Conservation (phyloP, 768 basidiomycete genomes). For the Nidularia pulvinata region DNA sequence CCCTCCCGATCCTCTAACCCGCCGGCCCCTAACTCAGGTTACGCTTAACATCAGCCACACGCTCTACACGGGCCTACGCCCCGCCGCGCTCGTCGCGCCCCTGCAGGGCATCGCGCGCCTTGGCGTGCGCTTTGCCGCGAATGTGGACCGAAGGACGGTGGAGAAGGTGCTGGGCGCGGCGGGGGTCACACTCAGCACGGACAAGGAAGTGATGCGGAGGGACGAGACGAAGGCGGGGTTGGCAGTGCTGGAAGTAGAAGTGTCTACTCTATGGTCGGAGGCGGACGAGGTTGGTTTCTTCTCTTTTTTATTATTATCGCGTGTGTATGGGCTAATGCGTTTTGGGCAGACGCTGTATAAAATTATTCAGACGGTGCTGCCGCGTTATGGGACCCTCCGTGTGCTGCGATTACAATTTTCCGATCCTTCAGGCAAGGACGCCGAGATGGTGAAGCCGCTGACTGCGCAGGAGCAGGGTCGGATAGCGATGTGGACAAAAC, state of each 20-base stretch:
- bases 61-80: constrained; percentile 43
- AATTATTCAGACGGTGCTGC: constrained; percentile 32
- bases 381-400: constrained; percentile 34
- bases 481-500: constrained; percentile 16
- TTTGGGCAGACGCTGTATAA: constrained; percentile 32
- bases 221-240: constrained; percentile 5
- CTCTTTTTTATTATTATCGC: neutral
- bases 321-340: neutral
- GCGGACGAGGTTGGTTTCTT: neutral
- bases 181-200: constrained; percentile 26
- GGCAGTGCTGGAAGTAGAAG: too few species aligned
- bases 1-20: neutral
- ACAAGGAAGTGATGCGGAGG: constrained; percentile 7
- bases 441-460: neutral
- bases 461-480: constrained; percentile 9
- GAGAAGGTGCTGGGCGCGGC: constrained; percentile 45
- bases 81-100: constrained; percentile 32
- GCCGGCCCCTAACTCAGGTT: constrained; percentile 28
- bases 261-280: neutral
- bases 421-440: neutral
- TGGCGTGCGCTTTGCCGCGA: constrained; percentile 29
- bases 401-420: constrained; percentile 17
- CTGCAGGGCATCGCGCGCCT: constrained; percentile 29
- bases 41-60: constrained; percentile 40
- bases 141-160: constrained; percentile 41